Evolutionary conservation across 1,139 yeast genomes (phyloP), one percentile per base, ranked within the genome.

Genomic region (Hansenula sp.): DNA sequence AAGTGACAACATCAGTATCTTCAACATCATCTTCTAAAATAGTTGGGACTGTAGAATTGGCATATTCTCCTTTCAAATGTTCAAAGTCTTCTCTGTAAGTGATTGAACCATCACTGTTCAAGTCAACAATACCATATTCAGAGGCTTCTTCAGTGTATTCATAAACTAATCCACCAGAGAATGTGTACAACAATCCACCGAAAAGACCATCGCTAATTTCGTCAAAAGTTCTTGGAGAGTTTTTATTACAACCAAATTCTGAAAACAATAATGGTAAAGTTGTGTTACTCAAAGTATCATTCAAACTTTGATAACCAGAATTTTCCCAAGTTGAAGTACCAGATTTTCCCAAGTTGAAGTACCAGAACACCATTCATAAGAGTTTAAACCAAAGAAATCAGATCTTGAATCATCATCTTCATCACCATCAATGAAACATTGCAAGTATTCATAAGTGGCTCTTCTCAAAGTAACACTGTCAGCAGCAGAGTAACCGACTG

Each of bases 401-500:
- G 95, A 79, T 33, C 69, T 71, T 37, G 92, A 80, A 29, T 69
- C 75, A 38, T 79, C 84, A 29, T 68, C 70, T 27, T 63, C 64
- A 20, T 77, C 77, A 32, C 71, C 75, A 44, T 66, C 65, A 35
- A 69, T 59, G 45, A 81, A 82, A 65, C 97, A 90, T 46, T 88
- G 81, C 54, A 90, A 73, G 62, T 87, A 90, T 55, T 82, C 83
- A 62, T 88, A 85, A 47, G 92, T 78, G 29, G 88, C 86, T 42
- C 75, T 66, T 61, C 96, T 77, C 51, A 83, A 75, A 24, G 73
- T 74, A 43, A 68, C 68, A 55, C 83, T 95, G 62, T 89, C 96
- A 38, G 95, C 95, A 34, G 96, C 92, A 12, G 96, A 84, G 63
- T 89, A 90, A 38, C 97, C 97, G 32, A 90, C 94, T 4, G 96